These are phyloP conservation scores for Ogataea nitratoaversa DNA, from an alignment of 805 yeast genomes.

Conservation along the genomic window DNA sequence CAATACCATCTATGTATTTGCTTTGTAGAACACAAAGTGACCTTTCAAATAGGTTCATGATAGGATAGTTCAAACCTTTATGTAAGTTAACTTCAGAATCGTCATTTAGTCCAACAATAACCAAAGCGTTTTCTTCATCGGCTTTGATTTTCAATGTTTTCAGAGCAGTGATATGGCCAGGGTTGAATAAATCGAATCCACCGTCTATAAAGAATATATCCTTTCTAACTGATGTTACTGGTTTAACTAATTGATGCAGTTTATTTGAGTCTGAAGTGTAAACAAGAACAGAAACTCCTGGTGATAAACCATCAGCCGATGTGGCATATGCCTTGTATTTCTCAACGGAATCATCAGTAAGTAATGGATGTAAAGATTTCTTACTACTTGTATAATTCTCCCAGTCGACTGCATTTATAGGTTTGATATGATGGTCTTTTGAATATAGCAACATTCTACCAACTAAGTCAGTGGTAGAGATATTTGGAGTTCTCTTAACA, in stretches of 20 bases:
- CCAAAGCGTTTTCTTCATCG: slow-evolving; percentile 34
- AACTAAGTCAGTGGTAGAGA: slow-evolving; percentile 91
- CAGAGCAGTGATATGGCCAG: slow-evolving; percentile 83
- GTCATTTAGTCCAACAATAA: slow-evolving; percentile 66
- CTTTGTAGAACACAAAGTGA: slow-evolving; percentile 86
- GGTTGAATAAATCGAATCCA: slow-evolving; percentile 86
- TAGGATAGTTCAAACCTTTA: slow-evolving; percentile 67
- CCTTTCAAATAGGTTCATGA: slow-evolving; percentile 86
- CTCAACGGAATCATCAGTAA: slow-evolving; percentile 33
- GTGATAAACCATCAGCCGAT: slow-evolving; percentile 52
- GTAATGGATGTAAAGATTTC: slow-evolving; percentile 16
- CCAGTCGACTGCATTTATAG: slow-evolving; percentile 28
- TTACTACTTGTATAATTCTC: slow-evolving; percentile 4
- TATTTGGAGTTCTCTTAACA: slow-evolving; percentile 92
- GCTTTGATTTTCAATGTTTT: slow-evolving; percentile 42
- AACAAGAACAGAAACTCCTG: slow-evolving; percentile 56
- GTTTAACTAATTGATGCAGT: slow-evolving; percentile 33
- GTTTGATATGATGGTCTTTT: slow-evolving; percentile 51
- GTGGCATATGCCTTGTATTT: slow-evolving; percentile 56
- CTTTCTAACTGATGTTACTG: slow-evolving; percentile 18
- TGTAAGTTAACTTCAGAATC: slow-evolving; percentile 51
- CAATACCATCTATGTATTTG: slow-evolving; percentile 71
- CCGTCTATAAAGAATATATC: slow-evolving; percentile 64
- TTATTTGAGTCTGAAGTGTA: slow-evolving; percentile 29
- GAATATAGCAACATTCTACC: slow-evolving; percentile 73